Conservation (phyloP, 148 eudicot species). For the Camellia granthamiana region DNA sequence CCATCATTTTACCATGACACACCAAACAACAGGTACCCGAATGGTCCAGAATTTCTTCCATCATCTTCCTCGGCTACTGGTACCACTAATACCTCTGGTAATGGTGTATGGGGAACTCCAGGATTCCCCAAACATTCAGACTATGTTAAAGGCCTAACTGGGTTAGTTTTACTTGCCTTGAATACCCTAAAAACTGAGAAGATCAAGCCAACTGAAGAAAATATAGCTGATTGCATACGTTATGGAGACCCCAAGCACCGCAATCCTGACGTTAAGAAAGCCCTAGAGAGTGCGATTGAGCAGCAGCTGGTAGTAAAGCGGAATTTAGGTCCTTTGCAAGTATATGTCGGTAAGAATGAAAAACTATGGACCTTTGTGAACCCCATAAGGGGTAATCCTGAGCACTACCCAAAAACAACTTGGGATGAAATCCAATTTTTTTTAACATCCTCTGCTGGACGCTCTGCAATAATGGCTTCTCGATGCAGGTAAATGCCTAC, state of each 20-base stretch:
- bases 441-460: constrained; percentile 63
- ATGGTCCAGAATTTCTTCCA: constrained; percentile 29
- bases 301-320: constrained; percentile 61
- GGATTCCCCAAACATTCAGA: constrained; percentile 60
- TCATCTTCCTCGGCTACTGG: constrained; percentile 31
- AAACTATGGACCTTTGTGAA: constrained; percentile 68
- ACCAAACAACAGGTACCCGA: constrained; percentile 29
- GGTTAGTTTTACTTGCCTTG: constrained; percentile 71
- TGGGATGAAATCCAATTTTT: constrained; percentile 73
- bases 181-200: constrained; percentile 74
- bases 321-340: constrained; percentile 44
- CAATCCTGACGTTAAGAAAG: constrained; percentile 62
- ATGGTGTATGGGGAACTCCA: constrained; percentile 42
- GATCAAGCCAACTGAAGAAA: constrained; percentile 68
- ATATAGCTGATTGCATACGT: constrained; percentile 71
- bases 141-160: constrained; percentile 67
- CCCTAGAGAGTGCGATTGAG: constrained; percentile 66
- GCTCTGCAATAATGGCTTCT: constrained; percentile 54
- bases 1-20: constrained; percentile 30
- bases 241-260: constrained; percentile 65
- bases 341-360: constrained; percentile 67
- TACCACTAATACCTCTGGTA: constrained; percentile 23
- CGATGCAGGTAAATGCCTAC: constrained; percentile 53
- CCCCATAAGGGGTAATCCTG: constrained; percentile 54
- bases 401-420: constrained; percentile 44